Evolutionary conservation across 2,329 filamentous ascomycete species (phyloP).

Genomic region (Trichophyton equinum): DNA sequence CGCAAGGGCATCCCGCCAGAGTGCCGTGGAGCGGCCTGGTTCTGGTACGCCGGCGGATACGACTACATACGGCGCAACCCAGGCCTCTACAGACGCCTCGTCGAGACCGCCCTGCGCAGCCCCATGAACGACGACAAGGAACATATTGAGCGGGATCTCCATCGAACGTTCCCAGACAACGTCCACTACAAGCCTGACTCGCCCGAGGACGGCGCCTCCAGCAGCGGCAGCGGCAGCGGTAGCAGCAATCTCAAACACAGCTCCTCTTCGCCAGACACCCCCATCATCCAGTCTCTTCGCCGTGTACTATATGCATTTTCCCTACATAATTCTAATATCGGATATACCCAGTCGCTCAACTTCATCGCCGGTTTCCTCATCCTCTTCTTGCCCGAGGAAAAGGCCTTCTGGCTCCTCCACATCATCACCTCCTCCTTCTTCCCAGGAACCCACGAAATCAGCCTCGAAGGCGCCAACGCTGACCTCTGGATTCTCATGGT

Average conservation of each 20-base stretch:
- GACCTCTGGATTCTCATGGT: slow-evolving; percentile 90
- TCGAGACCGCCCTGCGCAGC: slow-evolving; percentile 51
- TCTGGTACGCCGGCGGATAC: slow-evolving; percentile 85
- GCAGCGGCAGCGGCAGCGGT: slow-evolving; percentile 10
- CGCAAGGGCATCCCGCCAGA: slow-evolving; percentile 89
- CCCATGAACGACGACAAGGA: slow-evolving; percentile 66
- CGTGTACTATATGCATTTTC: slow-evolving; percentile 82
- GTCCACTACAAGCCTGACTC: slow-evolving; percentile 66
- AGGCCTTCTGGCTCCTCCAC: slow-evolving; percentile 83
- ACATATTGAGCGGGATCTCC: slow-evolving; percentile 83
- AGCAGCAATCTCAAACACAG: slow-evolving; percentile 26
- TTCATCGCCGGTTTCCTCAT: slow-evolving; percentile 84
- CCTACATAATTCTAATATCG: slow-evolving; percentile 78
- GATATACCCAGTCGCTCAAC: slow-evolving; percentile 92
- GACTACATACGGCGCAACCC: slow-evolving; percentile 62
- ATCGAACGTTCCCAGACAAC: slow-evolving; percentile 92
- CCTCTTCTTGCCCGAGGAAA: slow-evolving; percentile 83
- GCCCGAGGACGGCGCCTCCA: slow-evolving; percentile 18
- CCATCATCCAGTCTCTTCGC: slow-evolving; percentile 68
- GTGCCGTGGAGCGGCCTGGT: slow-evolving; percentile 93
- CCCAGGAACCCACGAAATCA: slow-evolving; percentile 82
- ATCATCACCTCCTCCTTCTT: slow-evolving; percentile 82
- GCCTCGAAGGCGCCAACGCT: slow-evolving; percentile 80
- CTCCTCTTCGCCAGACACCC: slow-evolving; percentile 44
- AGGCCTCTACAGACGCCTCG: slow-evolving; percentile 61